Base-by-base conservation (phyloP, 2,329 filamentous ascomycete species). In the Trichoderma semiorbis region DNA sequence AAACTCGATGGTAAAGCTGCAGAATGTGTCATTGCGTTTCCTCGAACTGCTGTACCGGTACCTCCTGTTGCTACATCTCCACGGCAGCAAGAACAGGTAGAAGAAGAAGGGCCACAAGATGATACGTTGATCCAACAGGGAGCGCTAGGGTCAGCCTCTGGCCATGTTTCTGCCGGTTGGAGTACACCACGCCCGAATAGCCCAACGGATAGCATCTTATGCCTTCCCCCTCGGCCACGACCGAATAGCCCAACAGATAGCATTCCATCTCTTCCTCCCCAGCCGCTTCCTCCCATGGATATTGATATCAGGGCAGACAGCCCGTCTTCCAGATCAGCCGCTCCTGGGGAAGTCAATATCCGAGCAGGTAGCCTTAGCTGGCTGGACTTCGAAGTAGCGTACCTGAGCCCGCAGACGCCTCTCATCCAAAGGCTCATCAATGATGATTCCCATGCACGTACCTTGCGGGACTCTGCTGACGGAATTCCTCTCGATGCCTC, bases 311-410 rank as follows among this genome's bases (percentile, higher is more conserved):
- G 68, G 7, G 72, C 55, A 6, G 69, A 62, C 30, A 16, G 28
- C 28, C 18, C 16, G 11, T n/a, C 18, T 21, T 11, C 57, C 18
- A 21, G 3, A 21, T n/a, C 26, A 16, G 3, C 57, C 10, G 11
- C 10, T 7, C 28, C 57, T 34, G 57, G 57, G 7, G 57, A 60
- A 34, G n/a, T 60, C 11, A 34, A 60, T 16, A 10, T 76, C 26
- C 72, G 72, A 12, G 72, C 55, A 12, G 70, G 64, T 21, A 73
- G 75, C 3, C 69, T 76, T 39, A 72, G 76, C 72, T 77, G 75
- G 75, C 30, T 65, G 28, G 62, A 65, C 43, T 65, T 65, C 32
- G 8, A 50, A 16, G 18, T 24, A 3, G 28, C 62, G 4, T 16
- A 2, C 12, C 7, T 18, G n/a, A 3, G 28, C 16, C 18, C 57